These are phyloP conservation scores for Talinum fruticosum DNA, from an alignment of 148 eudicot species.

Conservation along the genomic window DNA sequence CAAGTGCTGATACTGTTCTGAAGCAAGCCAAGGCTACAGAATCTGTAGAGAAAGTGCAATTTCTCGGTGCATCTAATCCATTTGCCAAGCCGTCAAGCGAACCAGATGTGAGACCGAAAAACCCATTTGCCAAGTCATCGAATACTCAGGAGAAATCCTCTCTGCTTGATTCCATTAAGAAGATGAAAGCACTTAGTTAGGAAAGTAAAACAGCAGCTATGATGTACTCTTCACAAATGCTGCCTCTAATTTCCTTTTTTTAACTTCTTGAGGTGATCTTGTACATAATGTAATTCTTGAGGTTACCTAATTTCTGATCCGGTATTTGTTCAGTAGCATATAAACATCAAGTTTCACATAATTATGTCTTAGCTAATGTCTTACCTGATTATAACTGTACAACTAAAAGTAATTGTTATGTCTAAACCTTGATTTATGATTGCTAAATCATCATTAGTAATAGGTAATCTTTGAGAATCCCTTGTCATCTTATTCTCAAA, in stretches of 20 bases:
- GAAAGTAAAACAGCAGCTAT: constrained; percentile 16
- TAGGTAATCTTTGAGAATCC: background rate
- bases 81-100: constrained; percentile 32
- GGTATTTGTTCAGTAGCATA: background rate
- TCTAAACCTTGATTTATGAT: background rate
- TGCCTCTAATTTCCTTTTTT: background rate
- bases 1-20: constrained; percentile 24
- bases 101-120: constrained; percentile 40
- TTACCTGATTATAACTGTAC: constrained; percentile 12
- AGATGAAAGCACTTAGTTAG: constrained; percentile 45
- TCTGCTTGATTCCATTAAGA: constrained; percentile 73
- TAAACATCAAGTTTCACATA: background rate
- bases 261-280: background rate
- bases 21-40: constrained; percentile 25
- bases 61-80: constrained; percentile 56
- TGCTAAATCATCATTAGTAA: background rate
- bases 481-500: background rate
- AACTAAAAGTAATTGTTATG: constrained; percentile 6
- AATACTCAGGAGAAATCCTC: constrained; percentile 53
- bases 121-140: constrained; percentile 87
- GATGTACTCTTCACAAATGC: constrained; percentile 7
- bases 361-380: background rate
- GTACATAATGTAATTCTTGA: constrained; percentile 22
- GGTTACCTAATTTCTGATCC: background rate
- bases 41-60: constrained; percentile 28